A percentile compares a stretch with the other conserved stretches of the same genome.
Conservation (phyloP, 208 protist species). For the Trypanosoma lewisi region DNA sequence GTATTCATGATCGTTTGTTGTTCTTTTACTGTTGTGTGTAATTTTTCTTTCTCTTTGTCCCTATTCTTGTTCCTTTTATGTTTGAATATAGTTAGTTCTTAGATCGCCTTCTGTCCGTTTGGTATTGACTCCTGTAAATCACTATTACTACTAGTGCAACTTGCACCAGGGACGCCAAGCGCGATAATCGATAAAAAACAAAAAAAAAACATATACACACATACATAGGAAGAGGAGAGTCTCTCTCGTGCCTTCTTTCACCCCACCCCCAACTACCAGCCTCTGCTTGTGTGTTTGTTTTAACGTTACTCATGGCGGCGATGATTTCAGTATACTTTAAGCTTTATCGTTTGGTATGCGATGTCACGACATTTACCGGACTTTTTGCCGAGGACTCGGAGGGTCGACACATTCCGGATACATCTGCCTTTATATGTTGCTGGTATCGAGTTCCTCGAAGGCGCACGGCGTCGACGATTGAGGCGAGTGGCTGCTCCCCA, state of each 20-base stretch:
- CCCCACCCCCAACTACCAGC: not conserved
- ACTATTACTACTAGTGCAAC: not conserved
- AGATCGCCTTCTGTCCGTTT: not conserved
- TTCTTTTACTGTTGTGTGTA: not conserved
- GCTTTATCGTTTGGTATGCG: constrained; percentile 79
- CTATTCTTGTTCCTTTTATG: not conserved
- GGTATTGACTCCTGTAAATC: not conserved
- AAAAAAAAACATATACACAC: not conserved
- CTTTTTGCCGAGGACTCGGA: constrained; percentile 56
- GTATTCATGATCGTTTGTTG: too few species aligned
- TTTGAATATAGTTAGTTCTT: not conserved
- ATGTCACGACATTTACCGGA: constrained; percentile 57
- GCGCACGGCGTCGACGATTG: constrained; percentile 12
- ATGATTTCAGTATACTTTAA: constrained; percentile 70
- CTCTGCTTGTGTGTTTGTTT: not conserved
- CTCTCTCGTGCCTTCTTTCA: not conserved
- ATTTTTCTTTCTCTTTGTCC: not conserved
- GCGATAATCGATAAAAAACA: not conserved
- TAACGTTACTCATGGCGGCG: not conserved
- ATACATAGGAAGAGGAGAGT: not conserved
- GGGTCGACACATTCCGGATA: constrained; percentile 61
- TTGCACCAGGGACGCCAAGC: too few species aligned
- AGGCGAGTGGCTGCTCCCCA: constrained; percentile 29
- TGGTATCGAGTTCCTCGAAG: constrained; percentile 56
- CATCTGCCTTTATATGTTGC: constrained; percentile 51